Percentiles rank a stretch among this genome's conserved stretches.
Evolutionary conservation across 2,329 filamentous ascomycete genomes (phyloP).

Genomic region (Fusarium temperatum): DNA sequence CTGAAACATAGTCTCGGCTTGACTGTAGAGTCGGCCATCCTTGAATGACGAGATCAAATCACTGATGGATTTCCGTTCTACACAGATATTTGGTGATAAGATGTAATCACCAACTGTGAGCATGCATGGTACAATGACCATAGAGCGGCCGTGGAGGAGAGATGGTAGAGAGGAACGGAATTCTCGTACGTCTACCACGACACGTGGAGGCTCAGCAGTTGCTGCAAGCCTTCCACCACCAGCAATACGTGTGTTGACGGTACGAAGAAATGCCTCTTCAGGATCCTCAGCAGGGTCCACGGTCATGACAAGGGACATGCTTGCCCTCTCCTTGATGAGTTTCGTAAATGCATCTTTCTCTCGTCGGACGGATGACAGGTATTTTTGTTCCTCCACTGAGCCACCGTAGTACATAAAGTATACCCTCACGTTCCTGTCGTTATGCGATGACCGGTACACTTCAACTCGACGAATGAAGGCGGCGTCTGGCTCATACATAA

Average conservation of each 20-base stretch:
- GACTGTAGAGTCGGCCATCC: slow-evolving; percentile 89
- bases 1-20: slow-evolving; percentile 92
- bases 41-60: slow-evolving; percentile 93
- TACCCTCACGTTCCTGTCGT: slow-evolving; percentile 85
- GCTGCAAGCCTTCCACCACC: slow-evolving; percentile 86
- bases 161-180: slow-evolving; percentile 94
- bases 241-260: slow-evolving; percentile 95
- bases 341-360: slow-evolving; percentile 97
- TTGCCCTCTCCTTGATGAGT: slow-evolving; percentile 91
- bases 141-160: slow-evolving; percentile 86
- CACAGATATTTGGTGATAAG: slow-evolving; percentile 86
- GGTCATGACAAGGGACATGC: slow-evolving; percentile 89
- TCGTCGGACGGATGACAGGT: slow-evolving; percentile 86
- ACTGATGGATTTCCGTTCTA: slow-evolving; percentile 92
- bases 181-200: slow-evolving; percentile 95
- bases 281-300: slow-evolving; percentile 79
- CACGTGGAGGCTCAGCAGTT: slow-evolving; percentile 85
- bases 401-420: slow-evolving; percentile 98
- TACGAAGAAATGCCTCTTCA: slow-evolving; percentile 91
- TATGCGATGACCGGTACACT: slow-evolving; percentile 94
- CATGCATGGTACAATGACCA: slow-evolving; percentile 92
- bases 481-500: slow-evolving; percentile 98
- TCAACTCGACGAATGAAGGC: slow-evolving; percentile 94
- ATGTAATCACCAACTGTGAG: slow-evolving; percentile 97
- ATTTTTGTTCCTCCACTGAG: slow-evolving; percentile 94